phyloP scores from a whole-genome alignment of 2,329 filamentous ascomycete genomes.

The Alternaria triticina region DNA sequence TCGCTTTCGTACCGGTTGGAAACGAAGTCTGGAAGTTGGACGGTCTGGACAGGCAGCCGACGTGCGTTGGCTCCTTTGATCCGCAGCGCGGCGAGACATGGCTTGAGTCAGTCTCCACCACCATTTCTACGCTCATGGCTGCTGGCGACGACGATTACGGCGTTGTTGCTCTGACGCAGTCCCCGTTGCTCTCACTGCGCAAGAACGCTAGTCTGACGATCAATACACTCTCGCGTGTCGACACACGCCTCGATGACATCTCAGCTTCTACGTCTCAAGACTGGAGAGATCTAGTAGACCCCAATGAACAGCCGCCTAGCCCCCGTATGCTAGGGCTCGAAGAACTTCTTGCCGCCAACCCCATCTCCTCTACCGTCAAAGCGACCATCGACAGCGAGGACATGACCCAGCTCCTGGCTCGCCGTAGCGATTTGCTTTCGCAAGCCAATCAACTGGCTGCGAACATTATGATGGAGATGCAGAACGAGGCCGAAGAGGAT shows the following conservation, averaged over 20 bases:
- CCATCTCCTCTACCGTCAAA: slow-evolving; percentile 17
- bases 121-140: slow-evolving; percentile 72
- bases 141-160: slow-evolving; percentile 75
- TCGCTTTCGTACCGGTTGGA: slow-evolving; percentile 82
- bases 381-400: slow-evolving; percentile 29
- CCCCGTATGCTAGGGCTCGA: slow-evolving; percentile 25
- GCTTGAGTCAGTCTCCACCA: slow-evolving; percentile 68
- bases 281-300: slow-evolving; percentile 52
- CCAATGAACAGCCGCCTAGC: slow-evolving; percentile 30
- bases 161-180: slow-evolving; percentile 75
- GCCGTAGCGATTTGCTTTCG: slow-evolving; percentile 17
- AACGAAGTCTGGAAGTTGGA: slow-evolving; percentile 87
- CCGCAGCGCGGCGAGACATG: slow-evolving; percentile 59
- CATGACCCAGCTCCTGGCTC: slow-evolving; percentile 25
- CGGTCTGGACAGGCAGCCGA: slow-evolving; percentile 76
- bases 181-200: slow-evolving; percentile 62
- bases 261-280: slow-evolving; percentile 29
- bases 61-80: slow-evolving; percentile 60
- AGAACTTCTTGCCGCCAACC: slow-evolving; percentile 17
- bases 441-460: slow-evolving; percentile 40
- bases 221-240: slow-evolving; percentile 50
- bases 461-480: slow-evolving; percentile 57
- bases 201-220: slow-evolving; percentile 54
- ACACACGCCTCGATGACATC: slow-evolving; percentile 49
- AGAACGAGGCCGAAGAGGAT: slow-evolving; percentile 56